A percentile compares a stretch with the other conserved stretches of the same genome.
Evolutionary conservation across 2,329 filamentous ascomycete genomes (phyloP).

Genomic region (Niveomyces coronatus): DNA sequence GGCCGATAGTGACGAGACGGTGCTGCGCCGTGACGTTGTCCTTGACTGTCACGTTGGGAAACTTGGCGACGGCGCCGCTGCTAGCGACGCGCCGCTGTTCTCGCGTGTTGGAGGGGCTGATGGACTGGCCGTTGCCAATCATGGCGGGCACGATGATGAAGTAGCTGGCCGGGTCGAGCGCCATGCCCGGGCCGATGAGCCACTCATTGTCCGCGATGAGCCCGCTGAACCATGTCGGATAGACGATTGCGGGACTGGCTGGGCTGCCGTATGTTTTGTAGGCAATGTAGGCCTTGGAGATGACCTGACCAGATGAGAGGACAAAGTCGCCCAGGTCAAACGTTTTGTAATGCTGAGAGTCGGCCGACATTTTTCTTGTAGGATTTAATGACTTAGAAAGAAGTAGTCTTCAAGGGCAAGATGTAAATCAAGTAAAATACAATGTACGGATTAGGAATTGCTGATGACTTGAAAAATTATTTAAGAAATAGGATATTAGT

Average conservation of each 20-base stretch:
- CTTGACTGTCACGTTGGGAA: constrained; percentile 35
- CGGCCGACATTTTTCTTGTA: constrained; percentile 5
- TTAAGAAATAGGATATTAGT: too few relatives aligned
- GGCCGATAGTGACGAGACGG: constrained; percentile 26
- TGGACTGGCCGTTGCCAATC: constrained; percentile 43
- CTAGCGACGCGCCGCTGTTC: constrained; percentile 14
- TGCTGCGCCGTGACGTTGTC: constrained; percentile 44
- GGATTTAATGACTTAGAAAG: too few relatives aligned
- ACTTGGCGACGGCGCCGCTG: constrained; percentile 16
- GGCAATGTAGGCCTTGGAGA: constrained; percentile 57
- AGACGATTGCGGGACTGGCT: constrained; percentile 55
- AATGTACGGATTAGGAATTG: too few relatives aligned
- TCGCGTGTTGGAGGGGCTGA: constrained; percentile 39
- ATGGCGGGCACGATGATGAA: constrained; percentile 41
- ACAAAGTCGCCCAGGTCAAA: constrained; percentile 55
- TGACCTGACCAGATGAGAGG: constrained; percentile 51
- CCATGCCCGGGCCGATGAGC: constrained; percentile 57
- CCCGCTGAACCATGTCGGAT: constrained; percentile 61
- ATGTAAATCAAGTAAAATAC: too few relatives aligned
- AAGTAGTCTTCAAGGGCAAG: too few relatives aligned
- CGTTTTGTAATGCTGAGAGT: constrained; percentile 29
- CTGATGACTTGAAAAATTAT: too few relatives aligned
- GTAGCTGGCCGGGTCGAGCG: constrained; percentile 46
- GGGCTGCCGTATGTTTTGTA: constrained; percentile 66
- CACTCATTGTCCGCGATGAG: constrained; percentile 62